These are phyloP conservation scores for Fusarium veterinarium DNA, from an alignment of 2,329 filamentous ascomycete genomes.

Conservation along the genomic window DNA sequence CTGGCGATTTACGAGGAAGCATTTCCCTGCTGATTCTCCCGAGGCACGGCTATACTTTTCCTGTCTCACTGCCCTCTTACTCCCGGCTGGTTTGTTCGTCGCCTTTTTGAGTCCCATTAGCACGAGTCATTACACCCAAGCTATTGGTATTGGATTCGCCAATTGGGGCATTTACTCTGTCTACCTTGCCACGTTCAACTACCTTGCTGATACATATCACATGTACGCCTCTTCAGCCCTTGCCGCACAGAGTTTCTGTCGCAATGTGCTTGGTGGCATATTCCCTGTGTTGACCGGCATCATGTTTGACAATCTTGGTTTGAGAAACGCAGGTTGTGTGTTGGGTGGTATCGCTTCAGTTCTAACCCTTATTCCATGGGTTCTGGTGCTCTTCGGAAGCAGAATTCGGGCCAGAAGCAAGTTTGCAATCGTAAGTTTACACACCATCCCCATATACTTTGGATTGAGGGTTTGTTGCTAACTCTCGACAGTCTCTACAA, in stretches of 20 bases:
- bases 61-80: conserved; percentile 78
- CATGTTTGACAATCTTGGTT: conserved; percentile 79
- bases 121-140: conserved; percentile 45
- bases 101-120: conserved; percentile 47
- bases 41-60: conserved; percentile 87
- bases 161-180: conserved; percentile 89
- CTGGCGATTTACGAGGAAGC: conserved; percentile 59
- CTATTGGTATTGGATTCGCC: conserved; percentile 75
- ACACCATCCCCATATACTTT: accelerated
- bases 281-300: conserved; percentile 82
- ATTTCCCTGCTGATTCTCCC: conserved; percentile 66
- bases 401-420: conserved; percentile 79
- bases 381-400: conserved; percentile 82
- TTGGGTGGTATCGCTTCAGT: conserved; percentile 77
- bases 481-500: conserved; percentile 35
- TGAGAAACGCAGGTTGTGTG: conserved; percentile 76
- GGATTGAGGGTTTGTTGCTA: neutral
- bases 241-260: conserved; percentile 86
- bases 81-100: conserved; percentile 81
- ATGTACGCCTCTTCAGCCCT: conserved; percentile 86
- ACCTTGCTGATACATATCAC: conserved; percentile 89
- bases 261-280: conserved; percentile 83
- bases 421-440: conserved; percentile 72
- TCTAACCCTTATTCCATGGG: conserved; percentile 87
- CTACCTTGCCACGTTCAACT: conserved; percentile 92